These are phyloP conservation scores for Emergomyces pasteurianus DNA, from an alignment of 2,329 filamentous ascomycete genomes.

Conservation along the genomic window DNA sequence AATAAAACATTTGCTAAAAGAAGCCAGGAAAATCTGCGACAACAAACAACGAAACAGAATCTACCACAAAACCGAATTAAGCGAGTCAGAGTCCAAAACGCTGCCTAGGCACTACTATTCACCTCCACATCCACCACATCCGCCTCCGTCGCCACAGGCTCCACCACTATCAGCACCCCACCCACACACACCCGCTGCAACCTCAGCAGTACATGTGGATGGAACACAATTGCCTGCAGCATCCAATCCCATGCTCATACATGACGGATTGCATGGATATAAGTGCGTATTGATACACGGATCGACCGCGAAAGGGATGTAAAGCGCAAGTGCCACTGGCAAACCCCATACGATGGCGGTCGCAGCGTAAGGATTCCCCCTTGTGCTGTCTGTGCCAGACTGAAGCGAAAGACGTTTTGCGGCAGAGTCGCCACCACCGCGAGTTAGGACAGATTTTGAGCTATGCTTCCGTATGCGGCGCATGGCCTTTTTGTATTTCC, in stretches of 20 bases:
- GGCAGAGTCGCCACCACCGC: not conserved
- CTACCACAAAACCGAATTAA: not conserved
- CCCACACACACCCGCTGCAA: slow-evolving; percentile 33
- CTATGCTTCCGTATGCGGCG: slow-evolving; percentile 23
- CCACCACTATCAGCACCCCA: slow-evolving; percentile 16
- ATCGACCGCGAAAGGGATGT: slow-evolving; percentile 37
- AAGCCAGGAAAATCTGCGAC: not conserved
- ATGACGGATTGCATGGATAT: slow-evolving; percentile 35
- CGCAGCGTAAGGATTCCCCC: not conserved
- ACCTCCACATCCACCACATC: slow-evolving; percentile 27
- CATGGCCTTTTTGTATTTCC: slow-evolving; percentile 12
- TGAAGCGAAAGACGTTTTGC: not conserved
- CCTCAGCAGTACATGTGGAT: slow-evolving; percentile 33
- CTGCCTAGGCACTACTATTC: slow-evolving; percentile 7
- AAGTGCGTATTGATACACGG: slow-evolving; percentile 29
- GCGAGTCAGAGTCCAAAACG: not conserved
- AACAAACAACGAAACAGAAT: not conserved
- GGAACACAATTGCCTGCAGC: slow-evolving; percentile 36
- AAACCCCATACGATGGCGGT: slow-evolving; percentile 33
- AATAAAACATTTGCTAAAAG: not conserved
- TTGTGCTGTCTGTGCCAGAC: not conserved
- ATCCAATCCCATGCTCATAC: slow-evolving; percentile 30
- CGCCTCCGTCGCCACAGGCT: slow-evolving; percentile 26
- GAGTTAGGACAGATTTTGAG: not conserved
- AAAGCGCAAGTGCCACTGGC: slow-evolving; percentile 33